Evolutionary conservation across 345 rosid genomes (phyloP).

Genomic region (Turritis glabra): DNA sequence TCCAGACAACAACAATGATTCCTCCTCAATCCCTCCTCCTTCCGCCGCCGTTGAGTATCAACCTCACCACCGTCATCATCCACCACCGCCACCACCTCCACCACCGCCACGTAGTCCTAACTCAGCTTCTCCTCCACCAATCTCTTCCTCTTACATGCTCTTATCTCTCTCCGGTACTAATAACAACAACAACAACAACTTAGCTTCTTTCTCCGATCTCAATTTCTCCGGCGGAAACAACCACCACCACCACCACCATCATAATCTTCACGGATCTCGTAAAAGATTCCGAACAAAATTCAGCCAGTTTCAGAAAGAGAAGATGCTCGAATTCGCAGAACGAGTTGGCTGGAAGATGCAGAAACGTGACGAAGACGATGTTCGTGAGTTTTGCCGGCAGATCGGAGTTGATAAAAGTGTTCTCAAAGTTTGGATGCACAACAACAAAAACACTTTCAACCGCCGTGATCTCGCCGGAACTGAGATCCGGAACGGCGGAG

Average conservation of each 20-base stretch:
- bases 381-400: slow-evolving; percentile 66
- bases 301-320: slow-evolving; percentile 69
- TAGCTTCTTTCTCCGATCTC: slow-evolving; percentile 38
- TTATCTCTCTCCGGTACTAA: slow-evolving; percentile 61
- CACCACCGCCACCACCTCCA: slow-evolving; percentile 46
- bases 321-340: slow-evolving; percentile 75
- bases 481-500: slow-evolving; percentile 22
- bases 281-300: slow-evolving; percentile 75
- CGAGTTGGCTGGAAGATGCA: slow-evolving; percentile 89
- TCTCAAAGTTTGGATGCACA: slow-evolving; percentile 94
- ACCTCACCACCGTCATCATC: slow-evolving; percentile 77
- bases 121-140: slow-evolving; percentile 73
- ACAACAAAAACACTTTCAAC: slow-evolving; percentile 79
- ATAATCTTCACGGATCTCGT: slow-evolving; percentile 36
- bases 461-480: slow-evolving; percentile 29
- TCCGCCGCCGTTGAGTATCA: slow-evolving; percentile 51
- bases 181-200: slow-evolving; percentile 34
- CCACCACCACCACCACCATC: slow-evolving; percentile 22
- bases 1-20: slow-evolving; percentile 45
- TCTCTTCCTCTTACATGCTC: slow-evolving; percentile 77
- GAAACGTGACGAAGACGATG: slow-evolving; percentile 77
- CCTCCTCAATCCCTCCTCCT: slow-evolving; percentile 12
- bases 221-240: slow-evolving; percentile 10
- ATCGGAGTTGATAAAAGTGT: slow-evolving; percentile 73
- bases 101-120: slow-evolving; percentile 58